Conservation (phyloP, 495 filamentous ascomycete species). For the Astrocystis sublimbata region DNA sequence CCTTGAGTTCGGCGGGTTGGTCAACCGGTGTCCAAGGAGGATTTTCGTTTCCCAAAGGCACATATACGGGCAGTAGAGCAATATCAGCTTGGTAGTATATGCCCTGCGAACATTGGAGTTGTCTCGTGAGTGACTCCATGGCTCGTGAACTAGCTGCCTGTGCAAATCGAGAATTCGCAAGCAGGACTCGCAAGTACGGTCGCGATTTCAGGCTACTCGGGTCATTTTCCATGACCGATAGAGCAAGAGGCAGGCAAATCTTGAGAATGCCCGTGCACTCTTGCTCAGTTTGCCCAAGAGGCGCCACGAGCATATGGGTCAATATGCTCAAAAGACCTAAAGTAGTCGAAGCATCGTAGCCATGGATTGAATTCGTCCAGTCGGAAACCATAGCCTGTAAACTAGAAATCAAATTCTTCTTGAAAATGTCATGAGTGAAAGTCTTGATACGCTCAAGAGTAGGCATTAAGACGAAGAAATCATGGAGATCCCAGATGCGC, state of each 20-base stretch:
- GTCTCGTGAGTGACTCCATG: neutral
- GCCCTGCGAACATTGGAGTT: conserved; percentile 9
- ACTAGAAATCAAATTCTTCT: conserved; percentile 8
- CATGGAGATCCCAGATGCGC: conserved; percentile 17
- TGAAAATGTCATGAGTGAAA: conserved; percentile 5
- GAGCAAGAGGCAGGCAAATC: conserved; percentile 11
- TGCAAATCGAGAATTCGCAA: conserved; percentile 15
- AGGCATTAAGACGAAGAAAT: conserved; percentile 4
- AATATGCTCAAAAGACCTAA: conserved; percentile 8
- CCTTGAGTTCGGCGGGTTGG: conserved; percentile 3
- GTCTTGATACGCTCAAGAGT: conserved; percentile 5
- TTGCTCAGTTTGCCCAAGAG: conserved; percentile 1
- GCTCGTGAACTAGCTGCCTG: conserved; percentile 12
- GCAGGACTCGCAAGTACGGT: conserved; percentile 7
- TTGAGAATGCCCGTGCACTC: conserved; percentile 14
- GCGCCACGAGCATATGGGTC: conserved; percentile 11
- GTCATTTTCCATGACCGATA: conserved; percentile 12
- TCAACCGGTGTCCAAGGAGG: conserved; percentile 10
- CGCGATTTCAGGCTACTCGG: conserved; percentile 11
- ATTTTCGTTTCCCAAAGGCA: neutral
- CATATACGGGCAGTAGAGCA: conserved; percentile 5
- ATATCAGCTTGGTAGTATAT: conserved; percentile 5
- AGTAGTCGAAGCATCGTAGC: conserved; percentile 14
- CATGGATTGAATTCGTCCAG: conserved; percentile 15
- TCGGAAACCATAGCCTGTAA: conserved; percentile 5